Percentiles rank a stretch among this genome's conserved stretches.
phyloP scores from a whole-genome alignment of 2,329 filamentous ascomycete genomes.

The Diplodia sapinea region DNA sequence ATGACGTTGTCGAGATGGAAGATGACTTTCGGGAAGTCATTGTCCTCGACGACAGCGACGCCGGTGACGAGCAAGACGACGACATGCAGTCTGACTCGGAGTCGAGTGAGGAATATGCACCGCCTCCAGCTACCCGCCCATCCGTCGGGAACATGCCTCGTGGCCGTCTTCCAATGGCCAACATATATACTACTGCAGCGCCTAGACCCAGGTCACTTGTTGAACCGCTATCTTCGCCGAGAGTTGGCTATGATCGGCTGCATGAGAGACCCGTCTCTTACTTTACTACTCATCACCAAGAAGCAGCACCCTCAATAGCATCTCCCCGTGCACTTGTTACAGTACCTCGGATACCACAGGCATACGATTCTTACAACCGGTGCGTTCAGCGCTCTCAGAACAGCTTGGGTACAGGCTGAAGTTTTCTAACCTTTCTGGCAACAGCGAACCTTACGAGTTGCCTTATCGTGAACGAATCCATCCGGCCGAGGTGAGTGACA shows the following conservation, averaged over 20 bases:
- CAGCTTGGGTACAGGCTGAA: background rate
- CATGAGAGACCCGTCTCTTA: background rate
- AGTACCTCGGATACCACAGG: background rate
- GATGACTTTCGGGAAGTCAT: conserved; percentile 69
- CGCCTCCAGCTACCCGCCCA: conserved; percentile 35
- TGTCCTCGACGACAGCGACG: conserved; percentile 66
- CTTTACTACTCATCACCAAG: background rate
- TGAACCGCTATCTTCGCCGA: background rate
- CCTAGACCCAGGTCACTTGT: conserved; percentile 34
- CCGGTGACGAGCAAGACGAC: conserved; percentile 49
- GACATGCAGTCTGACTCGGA: conserved; percentile 35
- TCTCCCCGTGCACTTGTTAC: background rate
- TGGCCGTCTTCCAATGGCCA: conserved; percentile 40
- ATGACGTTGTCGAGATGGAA: conserved; percentile 60
- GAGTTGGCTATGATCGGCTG: background rate
- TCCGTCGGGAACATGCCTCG: conserved; percentile 43
- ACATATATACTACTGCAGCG: conserved; percentile 13
- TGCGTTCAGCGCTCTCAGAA: background rate
- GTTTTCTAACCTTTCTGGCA: background rate
- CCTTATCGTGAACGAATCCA: background rate
- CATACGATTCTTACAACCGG: background rate
- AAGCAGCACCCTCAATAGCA: conserved; percentile 1
- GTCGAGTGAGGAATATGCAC: conserved; percentile 18
- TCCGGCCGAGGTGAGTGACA: conserved; percentile 4
- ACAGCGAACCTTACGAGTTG: background rate